Evolutionary conservation across 305 asterid species (phyloP).

Genomic region (Caryopteris hybrid): DNA sequence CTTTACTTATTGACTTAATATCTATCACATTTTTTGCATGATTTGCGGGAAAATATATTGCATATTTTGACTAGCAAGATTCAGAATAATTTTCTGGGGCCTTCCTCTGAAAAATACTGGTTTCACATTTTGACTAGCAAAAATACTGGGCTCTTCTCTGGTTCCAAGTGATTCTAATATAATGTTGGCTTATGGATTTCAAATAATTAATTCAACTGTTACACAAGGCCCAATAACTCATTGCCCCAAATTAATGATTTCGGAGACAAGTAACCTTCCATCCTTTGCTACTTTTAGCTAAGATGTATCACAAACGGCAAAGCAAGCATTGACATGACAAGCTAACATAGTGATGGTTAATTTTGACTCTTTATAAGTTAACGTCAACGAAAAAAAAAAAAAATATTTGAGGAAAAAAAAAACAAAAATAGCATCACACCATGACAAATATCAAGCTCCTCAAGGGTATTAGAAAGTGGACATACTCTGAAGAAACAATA

Average conservation of each 20-base stretch:
- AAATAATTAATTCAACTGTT: neutral
- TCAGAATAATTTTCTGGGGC: neutral
- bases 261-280: neutral
- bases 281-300: neutral
- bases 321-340: neutral
- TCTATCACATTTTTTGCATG: neutral
- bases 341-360: neutral
- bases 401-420: too few species aligned
- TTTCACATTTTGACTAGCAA: neutral
- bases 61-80: neutral
- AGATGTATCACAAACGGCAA: neutral
- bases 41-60: neutral
- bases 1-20: neutral
- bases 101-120: neutral
- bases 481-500: constrained; percentile 69
- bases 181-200: neutral
- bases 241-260: neutral
- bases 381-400: too few species aligned
- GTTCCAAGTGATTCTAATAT: neutral
- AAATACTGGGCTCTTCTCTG: neutral
- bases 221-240: neutral
- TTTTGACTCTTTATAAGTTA: neutral
- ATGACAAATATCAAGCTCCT: neutral
- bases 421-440: neutral
- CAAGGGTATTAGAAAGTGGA: constrained; percentile 13